phyloP scores from a whole-genome alignment of 768 basidiomycete genomes.

The Tephrocybe sp. region DNA sequence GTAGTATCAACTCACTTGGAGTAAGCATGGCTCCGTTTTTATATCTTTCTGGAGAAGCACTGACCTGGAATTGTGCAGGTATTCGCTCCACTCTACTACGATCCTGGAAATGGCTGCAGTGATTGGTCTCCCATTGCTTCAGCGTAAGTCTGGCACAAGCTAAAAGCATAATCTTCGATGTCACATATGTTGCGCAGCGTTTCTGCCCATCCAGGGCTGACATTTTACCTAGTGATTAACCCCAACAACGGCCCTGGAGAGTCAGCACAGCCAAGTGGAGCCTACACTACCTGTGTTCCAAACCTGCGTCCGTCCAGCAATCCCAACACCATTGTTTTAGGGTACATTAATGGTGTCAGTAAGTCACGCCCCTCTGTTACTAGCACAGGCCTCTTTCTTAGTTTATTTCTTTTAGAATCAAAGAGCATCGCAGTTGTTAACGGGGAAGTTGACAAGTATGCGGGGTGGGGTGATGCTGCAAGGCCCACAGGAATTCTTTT shows the following conservation, averaged over 20 bases:
- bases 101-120: background rate
- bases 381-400: too few species aligned
- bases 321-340: conserved; percentile 7
- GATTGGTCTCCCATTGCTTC: background rate
- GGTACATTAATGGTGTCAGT: conserved; percentile 4
- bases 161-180: background rate
- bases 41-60: background rate
- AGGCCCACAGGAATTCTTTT: conserved; percentile 12
- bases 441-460: conserved; percentile 11
- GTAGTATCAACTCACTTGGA: background rate
- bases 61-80: background rate
- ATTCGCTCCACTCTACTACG: background rate
- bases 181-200: background rate
- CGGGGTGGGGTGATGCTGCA: conserved; percentile 7
- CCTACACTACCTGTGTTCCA: conserved; percentile 9
- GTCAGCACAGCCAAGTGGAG: conserved; percentile 6
- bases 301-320: conserved; percentile 10
- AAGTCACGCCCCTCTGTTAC: background rate
- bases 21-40: background rate
- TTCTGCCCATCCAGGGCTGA: conserved; percentile 1
- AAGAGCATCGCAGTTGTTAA: background rate
- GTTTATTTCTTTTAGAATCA: background rate
- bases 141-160: background rate
- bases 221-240: conserved; percentile 10
- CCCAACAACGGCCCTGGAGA: conserved; percentile 10